These are phyloP conservation scores for Sclerotinia spermophila DNA, from an alignment of 2,329 filamentous ascomycete genomes.

Conservation along the genomic window DNA sequence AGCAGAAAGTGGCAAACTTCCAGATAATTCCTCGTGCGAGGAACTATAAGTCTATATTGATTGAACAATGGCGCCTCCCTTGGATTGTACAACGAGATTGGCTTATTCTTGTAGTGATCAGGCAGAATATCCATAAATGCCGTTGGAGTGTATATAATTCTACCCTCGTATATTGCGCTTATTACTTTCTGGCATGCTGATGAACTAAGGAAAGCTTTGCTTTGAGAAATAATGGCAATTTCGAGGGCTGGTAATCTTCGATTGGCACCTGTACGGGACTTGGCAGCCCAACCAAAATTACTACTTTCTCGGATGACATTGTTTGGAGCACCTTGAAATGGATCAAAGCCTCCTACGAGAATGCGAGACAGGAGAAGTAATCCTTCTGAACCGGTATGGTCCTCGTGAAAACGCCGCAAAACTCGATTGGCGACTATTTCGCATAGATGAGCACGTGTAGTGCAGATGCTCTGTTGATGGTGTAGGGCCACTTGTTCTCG, in stretches of 20 bases:
- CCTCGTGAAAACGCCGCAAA: slow-evolving; percentile 73
- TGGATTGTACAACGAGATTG: slow-evolving; percentile 77
- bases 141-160: slow-evolving; percentile 77
- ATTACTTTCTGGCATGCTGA: slow-evolving; percentile 79
- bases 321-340: slow-evolving; percentile 76
- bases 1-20: slow-evolving; percentile 72
- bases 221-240: slow-evolving; percentile 78
- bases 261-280: slow-evolving; percentile 45
- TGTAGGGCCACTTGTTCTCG: slow-evolving; percentile 71
- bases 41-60: slow-evolving; percentile 81
- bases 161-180: slow-evolving; percentile 75
- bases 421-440: slow-evolving; percentile 78
- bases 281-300: slow-evolving; percentile 41
- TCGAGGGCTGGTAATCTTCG: slow-evolving; percentile 67
- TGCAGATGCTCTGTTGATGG: slow-evolving; percentile 78
- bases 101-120: slow-evolving; percentile 80
- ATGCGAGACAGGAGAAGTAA: slow-evolving; percentile 73
- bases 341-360: slow-evolving; percentile 77
- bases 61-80: slow-evolving; percentile 72
- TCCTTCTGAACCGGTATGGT: slow-evolving; percentile 66
- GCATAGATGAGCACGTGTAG: slow-evolving; percentile 72
- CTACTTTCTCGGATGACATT: slow-evolving; percentile 57
- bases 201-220: slow-evolving; percentile 72
- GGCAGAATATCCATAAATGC: slow-evolving; percentile 80
- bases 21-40: slow-evolving; percentile 70